Base-by-base conservation (phyloP, 495 filamentous ascomycete species). In the Xylaria telfairii region DNA sequence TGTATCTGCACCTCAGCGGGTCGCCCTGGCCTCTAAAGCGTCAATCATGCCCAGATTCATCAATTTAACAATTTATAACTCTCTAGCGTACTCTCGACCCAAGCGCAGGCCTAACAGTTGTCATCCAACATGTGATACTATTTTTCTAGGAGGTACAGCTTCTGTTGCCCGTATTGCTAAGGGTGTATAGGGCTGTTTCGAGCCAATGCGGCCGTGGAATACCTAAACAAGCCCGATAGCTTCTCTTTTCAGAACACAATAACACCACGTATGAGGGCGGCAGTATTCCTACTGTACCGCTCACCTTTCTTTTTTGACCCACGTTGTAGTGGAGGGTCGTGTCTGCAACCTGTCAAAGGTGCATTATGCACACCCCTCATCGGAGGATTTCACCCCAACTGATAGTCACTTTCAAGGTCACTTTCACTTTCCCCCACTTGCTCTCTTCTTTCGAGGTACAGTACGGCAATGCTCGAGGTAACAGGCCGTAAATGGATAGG, bases 351-450 rank as follows among this genome's bases (percentile, higher is more conserved):
- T 69, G 67, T 62, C 67, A 69, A 69, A 69, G 67, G 15, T 69
- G 67, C 67, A 69, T 69, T 63, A 69, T 69, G 67, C 67, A 69
- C 67, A 69, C 70, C 71, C 69, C 74, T 81, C 19, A 73, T 76
- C 57, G 76, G 78, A 54, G 41, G 51, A 44, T 76, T 77, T 42
- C 42, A 42, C 54, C 46, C 73, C 42, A 80, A 83, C 70, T 76
- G 82, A 61, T 81, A 72, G 68, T 80, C 74, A 46, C 30, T 53
- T 53, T 49, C 26, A 51, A 53, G 12, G 10, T 32, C 30, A 32
- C 54, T 57, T 34, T 15, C 4, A 17, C 21, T 19, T 3, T 28
- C 44, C 62, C 62, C 62, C 62, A 51, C 62, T 51, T 24, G 44
- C 30, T n/a, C 30, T 51, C 28, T 51, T 65, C 24, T 44, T 13